A percentile compares a stretch with the other conserved stretches of the same genome.
phyloP scores from a whole-genome alignment of 371 early-diverging fungal species.

The Umbelopsis sp. region DNA sequence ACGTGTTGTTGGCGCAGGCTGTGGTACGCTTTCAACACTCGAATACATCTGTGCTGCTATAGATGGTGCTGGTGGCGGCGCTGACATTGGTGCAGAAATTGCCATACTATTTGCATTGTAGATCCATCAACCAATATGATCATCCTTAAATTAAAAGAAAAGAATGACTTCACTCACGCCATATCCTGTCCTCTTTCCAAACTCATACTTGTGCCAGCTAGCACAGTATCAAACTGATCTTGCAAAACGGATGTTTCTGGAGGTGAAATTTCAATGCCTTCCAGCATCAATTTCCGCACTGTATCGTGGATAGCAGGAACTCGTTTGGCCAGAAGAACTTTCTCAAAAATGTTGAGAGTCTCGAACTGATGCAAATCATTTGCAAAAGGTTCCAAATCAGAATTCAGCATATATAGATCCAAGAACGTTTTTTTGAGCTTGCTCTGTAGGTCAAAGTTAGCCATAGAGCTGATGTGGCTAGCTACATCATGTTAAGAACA shows the following conservation, averaged over 20 bases:
- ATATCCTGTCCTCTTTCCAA: background rate
- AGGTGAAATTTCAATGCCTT: background rate
- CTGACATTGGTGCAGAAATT: background rate
- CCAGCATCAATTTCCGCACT: background rate
- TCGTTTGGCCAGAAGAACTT: constrained; percentile 49
- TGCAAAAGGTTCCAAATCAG: constrained; percentile 36
- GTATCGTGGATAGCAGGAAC: constrained; percentile 26
- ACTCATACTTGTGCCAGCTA: constrained; percentile 18
- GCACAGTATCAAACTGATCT: constrained; percentile 11
- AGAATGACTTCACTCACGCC: background rate
- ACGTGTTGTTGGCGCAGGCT: background rate
- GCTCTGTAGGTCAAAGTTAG: constrained; percentile 30
- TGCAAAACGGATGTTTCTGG: background rate
- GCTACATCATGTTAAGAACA: background rate
- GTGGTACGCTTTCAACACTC: background rate
- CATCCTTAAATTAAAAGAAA: background rate
- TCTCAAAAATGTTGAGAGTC: constrained; percentile 42
- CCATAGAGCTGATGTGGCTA: background rate
- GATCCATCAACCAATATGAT: background rate
- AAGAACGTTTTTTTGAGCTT: constrained; percentile 57
- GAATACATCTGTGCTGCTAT: background rate
- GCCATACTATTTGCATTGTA: background rate
- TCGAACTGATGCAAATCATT: constrained; percentile 36
- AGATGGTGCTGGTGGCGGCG: background rate
- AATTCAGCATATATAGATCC: constrained; percentile 52